These are phyloP conservation scores for Zygoascus hellenicus DNA, from an alignment of 1,139 yeast species.

Conservation along the genomic window DNA sequence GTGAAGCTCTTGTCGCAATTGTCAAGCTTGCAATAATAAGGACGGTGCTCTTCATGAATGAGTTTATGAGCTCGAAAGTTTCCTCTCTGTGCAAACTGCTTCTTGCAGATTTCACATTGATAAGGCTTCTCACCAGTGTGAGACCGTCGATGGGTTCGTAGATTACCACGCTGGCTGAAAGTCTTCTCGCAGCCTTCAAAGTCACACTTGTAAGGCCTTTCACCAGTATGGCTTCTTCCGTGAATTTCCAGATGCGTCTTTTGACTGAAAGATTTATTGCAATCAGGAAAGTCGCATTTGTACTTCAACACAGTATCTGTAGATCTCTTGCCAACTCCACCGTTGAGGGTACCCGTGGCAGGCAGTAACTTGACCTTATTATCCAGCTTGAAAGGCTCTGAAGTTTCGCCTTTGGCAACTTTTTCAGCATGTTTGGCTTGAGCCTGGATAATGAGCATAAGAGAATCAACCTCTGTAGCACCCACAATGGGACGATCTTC, in stretches of 20 bases:
- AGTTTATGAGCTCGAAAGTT: conserved; percentile 79
- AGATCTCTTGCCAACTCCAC: conserved; percentile 73
- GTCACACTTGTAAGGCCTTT: conserved; percentile 57
- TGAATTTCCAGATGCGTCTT: conserved; percentile 91
- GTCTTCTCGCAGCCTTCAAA: conserved; percentile 55
- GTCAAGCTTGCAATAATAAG: conserved; percentile 75
- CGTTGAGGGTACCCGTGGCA: conserved; percentile 61
- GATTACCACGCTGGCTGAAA: conserved; percentile 89
- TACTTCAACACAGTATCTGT: conserved; percentile 37
- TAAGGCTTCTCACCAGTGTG: conserved; percentile 92
- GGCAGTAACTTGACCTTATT: conserved; percentile 45
- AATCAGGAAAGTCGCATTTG: conserved; percentile 58
- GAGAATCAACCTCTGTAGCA: conserved; percentile 81
- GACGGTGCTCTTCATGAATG: conserved; percentile 75
- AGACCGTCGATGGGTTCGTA: conserved; percentile 74
- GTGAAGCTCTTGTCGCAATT: conserved; percentile 81
- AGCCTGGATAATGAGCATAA: conserved; percentile 87
- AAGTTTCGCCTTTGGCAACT: conserved; percentile 24
- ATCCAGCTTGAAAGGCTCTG: conserved; percentile 25
- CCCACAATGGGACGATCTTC: conserved; percentile 63
- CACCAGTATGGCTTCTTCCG: conserved; percentile 79
- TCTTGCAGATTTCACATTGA: conserved; percentile 63
- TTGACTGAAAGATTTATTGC: conserved; percentile 78
- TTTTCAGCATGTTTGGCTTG: conserved; percentile 58
- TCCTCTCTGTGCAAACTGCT: conserved; percentile 81